A percentile compares a stretch with the other conserved stretches of the same genome.
These are phyloP conservation scores for Trichoderma sp. DNA, from an alignment of 2,329 filamentous ascomycete genomes.

Conservation along the genomic window DNA sequence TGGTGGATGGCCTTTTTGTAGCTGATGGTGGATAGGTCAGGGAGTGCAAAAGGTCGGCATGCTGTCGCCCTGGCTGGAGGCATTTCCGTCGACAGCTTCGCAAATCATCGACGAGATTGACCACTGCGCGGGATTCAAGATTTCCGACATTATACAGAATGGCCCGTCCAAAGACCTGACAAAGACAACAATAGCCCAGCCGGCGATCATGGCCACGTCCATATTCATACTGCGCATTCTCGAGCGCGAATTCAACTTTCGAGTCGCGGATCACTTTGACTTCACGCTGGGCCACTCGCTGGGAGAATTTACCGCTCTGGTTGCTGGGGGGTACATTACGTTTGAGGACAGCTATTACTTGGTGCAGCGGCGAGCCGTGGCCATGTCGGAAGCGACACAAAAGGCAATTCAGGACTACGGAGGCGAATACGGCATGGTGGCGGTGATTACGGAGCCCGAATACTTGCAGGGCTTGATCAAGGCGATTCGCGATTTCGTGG, in stretches of 20 bases:
- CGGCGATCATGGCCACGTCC: conserved; percentile 93
- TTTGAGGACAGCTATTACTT: conserved; percentile 78
- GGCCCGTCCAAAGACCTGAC: conserved; percentile 79
- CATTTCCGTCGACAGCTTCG: conserved; percentile 76
- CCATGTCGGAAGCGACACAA: conserved; percentile 77
- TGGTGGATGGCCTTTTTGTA: neutral
- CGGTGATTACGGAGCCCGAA: conserved; percentile 81
- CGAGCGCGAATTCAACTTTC: conserved; percentile 81
- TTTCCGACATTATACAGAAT: conserved; percentile 76
- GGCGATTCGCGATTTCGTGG: conserved; percentile 78
- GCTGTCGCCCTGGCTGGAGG: conserved; percentile 80
- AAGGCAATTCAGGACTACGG: conserved; percentile 67
- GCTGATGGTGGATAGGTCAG: conserved; percentile 62
- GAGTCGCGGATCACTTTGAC: conserved; percentile 69
- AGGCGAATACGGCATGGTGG: conserved; percentile 92
- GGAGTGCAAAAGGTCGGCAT: conserved; percentile 89
- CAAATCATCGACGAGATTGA: conserved; percentile 87
- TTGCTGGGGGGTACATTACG: conserved; percentile 76
- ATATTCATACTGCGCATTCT: conserved; percentile 86
- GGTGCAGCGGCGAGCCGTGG: conserved; percentile 74
- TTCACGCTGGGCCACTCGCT: conserved; percentile 87
- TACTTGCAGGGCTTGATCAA: conserved; percentile 70
- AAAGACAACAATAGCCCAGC: conserved; percentile 84
- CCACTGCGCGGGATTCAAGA: conserved; percentile 68
- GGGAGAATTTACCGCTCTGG: conserved; percentile 89